phyloP scores from a whole-genome alignment of 2,329 filamentous ascomycete species.

The Setomelanomma holmii region DNA sequence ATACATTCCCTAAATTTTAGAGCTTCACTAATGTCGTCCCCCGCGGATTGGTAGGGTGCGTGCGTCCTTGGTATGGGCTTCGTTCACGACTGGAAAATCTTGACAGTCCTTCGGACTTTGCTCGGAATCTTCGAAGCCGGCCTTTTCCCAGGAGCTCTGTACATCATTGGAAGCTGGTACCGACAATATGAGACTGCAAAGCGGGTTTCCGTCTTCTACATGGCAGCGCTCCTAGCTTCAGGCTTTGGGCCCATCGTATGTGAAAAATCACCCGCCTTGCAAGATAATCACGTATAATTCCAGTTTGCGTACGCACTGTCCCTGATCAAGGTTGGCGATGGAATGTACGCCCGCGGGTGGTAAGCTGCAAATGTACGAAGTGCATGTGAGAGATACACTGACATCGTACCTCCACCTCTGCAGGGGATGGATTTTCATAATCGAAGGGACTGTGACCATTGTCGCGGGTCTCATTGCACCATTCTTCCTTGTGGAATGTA shows the following conservation, averaged over 20 bases:
- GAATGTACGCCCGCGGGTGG: constrained; percentile 34
- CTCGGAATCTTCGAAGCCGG: constrained; percentile 35
- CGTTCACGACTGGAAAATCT: constrained; percentile 24
- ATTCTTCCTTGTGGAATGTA: constrained; percentile 36
- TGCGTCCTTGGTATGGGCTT: constrained; percentile 37
- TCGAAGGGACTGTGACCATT: constrained; percentile 29
- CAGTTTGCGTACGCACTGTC: constrained; percentile 43
- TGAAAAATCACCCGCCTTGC: neutral
- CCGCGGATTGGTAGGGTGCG: no score
- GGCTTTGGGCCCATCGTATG: constrained; percentile 44
- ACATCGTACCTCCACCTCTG: neutral
- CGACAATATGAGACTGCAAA: constrained; percentile 34
- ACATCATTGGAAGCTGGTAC: constrained; percentile 37
- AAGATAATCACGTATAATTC: neutral
- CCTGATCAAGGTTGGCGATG: constrained; percentile 40
- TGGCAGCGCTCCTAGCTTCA: constrained; percentile 37
- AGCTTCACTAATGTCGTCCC: no score
- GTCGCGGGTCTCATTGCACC: constrained; percentile 25
- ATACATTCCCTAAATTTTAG: no score
- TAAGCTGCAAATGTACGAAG: no score
- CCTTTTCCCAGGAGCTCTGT: constrained; percentile 31
- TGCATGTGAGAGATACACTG: no score
- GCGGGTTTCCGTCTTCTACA: constrained; percentile 33
- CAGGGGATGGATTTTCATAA: constrained; percentile 41
- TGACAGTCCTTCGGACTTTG: constrained; percentile 27